Evolutionary conservation across 176 grass and related monocot genomes (phyloP).

Genomic region (Leersia perrieri): DNA sequence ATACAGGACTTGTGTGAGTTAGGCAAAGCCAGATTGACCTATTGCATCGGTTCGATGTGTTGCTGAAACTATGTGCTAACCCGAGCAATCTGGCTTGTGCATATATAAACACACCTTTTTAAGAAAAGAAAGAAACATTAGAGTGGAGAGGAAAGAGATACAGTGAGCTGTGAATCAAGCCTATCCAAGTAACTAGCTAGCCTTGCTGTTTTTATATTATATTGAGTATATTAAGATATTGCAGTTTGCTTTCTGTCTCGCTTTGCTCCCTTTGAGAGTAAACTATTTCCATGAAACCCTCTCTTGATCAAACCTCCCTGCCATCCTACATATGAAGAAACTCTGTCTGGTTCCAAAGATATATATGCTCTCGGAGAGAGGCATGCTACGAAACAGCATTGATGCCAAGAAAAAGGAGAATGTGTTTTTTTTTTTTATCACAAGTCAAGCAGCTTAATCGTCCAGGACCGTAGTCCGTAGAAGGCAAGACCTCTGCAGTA

Average conservation of each 20-base stretch:
- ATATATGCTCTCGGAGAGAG: background rate
- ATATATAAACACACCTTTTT: background rate
- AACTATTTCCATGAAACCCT: slow-evolving; percentile 11
- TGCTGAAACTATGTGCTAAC: background rate
- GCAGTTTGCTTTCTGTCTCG: slow-evolving; percentile 11
- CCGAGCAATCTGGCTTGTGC: background rate
- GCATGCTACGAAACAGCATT: background rate
- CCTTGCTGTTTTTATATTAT: slow-evolving; percentile 2
- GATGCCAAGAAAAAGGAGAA: background rate
- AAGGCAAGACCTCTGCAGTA: no score
- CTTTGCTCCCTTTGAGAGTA: slow-evolving; percentile 21
- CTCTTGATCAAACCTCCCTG: background rate
- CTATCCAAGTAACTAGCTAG: background rate
- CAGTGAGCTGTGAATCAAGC: background rate
- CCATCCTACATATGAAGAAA: background rate
- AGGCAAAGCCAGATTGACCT: background rate
- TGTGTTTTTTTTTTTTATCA: no score
- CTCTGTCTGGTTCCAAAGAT: no score
- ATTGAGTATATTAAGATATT: slow-evolving; percentile 19
- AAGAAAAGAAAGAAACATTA: background rate
- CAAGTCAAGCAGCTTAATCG: no score
- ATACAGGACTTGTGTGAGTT: background rate
- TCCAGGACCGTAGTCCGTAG: no score
- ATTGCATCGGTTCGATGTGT: background rate
- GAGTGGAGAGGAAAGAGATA: background rate